phyloP scores from a whole-genome alignment of 2,329 filamentous ascomycete species.

The Pezicula carpinea region DNA sequence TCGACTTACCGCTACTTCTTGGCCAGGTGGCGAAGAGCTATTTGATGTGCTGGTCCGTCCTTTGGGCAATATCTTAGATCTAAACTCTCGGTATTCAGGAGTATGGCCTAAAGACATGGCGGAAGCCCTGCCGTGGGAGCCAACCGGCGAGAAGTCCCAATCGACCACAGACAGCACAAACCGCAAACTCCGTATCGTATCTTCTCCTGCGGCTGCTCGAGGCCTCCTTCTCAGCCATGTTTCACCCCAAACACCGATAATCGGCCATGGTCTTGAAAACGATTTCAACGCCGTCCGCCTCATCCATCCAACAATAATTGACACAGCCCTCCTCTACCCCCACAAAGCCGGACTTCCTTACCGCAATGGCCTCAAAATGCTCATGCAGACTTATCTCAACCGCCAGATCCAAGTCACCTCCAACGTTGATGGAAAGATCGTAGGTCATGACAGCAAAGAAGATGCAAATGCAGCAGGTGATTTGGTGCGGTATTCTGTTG shows the following conservation, averaged over 20 bases:
- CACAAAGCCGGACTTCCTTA: constrained; percentile 72
- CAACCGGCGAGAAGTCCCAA: constrained; percentile 10
- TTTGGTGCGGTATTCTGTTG: constrained; percentile 68
- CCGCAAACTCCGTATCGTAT: constrained; percentile 63
- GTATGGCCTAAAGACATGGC: constrained; percentile 74
- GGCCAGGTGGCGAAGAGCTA: constrained; percentile 71
- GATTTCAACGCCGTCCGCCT: constrained; percentile 83
- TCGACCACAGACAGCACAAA: constrained; percentile 15
- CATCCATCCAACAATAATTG: constrained; percentile 78
- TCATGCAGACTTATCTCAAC: constrained; percentile 66
- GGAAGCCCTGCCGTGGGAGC: constrained; percentile 55
- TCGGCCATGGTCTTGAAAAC: constrained; percentile 94
- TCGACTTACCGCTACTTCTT: constrained; percentile 81
- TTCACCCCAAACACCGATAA: constrained; percentile 71
- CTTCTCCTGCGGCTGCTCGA: constrained; percentile 70
- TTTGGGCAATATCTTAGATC: constrained; percentile 76
- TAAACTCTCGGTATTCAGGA: constrained; percentile 90
- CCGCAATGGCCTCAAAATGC: constrained; percentile 70
- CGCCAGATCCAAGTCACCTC: constrained; percentile 67
- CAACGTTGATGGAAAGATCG: constrained; percentile 35
- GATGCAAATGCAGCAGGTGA: constrained; percentile 89
- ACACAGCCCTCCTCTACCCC: constrained; percentile 81
- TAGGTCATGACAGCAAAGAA: constrained; percentile 87
- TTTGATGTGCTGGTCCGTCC: constrained; percentile 84
- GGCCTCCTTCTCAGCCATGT: constrained; percentile 72